These are phyloP conservation scores for Botrytis byssoidea DNA, from an alignment of 2,329 filamentous ascomycete species.

Conservation along the genomic window DNA sequence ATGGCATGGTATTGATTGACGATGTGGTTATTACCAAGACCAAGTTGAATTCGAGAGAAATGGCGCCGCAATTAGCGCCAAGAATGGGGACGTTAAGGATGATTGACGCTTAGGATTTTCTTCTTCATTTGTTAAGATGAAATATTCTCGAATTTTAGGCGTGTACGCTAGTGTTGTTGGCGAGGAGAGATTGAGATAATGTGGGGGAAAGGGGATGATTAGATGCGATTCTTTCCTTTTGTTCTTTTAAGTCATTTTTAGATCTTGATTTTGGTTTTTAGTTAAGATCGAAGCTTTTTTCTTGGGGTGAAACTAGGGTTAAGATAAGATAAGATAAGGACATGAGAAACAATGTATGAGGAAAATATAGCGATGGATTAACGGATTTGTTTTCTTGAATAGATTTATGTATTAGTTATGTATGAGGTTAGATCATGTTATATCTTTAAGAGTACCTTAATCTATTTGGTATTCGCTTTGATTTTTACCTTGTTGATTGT, in stretches of 20 bases:
- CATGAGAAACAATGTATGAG: background rate
- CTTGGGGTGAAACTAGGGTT: background rate
- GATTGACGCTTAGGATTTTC: background rate
- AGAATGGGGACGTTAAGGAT: background rate
- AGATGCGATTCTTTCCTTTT: background rate
- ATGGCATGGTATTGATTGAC: conserved; percentile 12
- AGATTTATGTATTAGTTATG: background rate
- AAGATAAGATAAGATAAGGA: background rate
- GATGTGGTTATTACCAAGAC: conserved; percentile 3
- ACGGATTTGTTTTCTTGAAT: background rate
- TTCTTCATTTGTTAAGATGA: background rate
- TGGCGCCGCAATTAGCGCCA: background rate
- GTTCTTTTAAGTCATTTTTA: background rate
- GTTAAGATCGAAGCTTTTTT: background rate
- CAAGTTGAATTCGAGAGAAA: background rate
- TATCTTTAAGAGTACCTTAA: background rate
- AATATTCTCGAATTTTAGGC: background rate
- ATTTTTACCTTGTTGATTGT: background rate
- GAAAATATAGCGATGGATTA: background rate
- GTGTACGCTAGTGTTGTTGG: background rate
- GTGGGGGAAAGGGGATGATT: background rate
- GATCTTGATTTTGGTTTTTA: too few relatives aligned
- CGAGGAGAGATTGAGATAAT: background rate
- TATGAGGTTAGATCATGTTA: background rate
- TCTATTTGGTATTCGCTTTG: background rate